Base-by-base conservation (phyloP, 768 basidiomycete genomes). In the Chalciporus piperatus region DNA sequence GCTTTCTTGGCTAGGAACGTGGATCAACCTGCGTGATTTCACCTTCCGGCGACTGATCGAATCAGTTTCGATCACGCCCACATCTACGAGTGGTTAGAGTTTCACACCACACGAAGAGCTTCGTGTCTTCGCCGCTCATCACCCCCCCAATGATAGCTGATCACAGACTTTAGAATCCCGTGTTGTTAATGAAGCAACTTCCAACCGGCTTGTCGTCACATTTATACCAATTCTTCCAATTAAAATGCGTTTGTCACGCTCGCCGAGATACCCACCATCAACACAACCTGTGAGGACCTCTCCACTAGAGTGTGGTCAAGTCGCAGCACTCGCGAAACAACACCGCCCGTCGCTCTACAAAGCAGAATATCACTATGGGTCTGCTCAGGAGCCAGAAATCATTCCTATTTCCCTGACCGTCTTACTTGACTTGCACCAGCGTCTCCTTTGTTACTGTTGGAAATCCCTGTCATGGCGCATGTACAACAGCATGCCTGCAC, bases 1-100 rank as follows among this genome's bases (percentile, higher is more conserved):
- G n/a, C n/a, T n/a, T n/a, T n/a, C n/a, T 6, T 37, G 14, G 35
- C 16, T n/a, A 16, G 6, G 10, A 37, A 37, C 35, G 16, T n/a
- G 2, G 14, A 8, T 10, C 11, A 8, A 13, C 10, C 13, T 13
- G 10, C 11, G 11, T 32, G 22, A 22, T 22, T 22, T 22, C 22
- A n/a, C n/a, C n/a, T 30, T 30, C 9, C 57, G 65, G 59, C 45
- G 48, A 48, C 62, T 58, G 65, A 59, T 42, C 57, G 59, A 55
- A 54, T 56, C 49, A 45, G 54, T 54, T 61, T 41, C 23, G 41
- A 48, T 57, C 28, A 22, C 17, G 27, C 44, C 37, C 41, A 41
- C 51, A 23, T 55, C 50, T 38, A 39, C 28, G 16, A 39, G 42
- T 41, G 41, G 50, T 35, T 59, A 56, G 57, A 17, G 55, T 61